These are phyloP conservation scores for Davidsoniella virescens DNA, from an alignment of 2,329 filamentous ascomycete species.

Conservation along the genomic window DNA sequence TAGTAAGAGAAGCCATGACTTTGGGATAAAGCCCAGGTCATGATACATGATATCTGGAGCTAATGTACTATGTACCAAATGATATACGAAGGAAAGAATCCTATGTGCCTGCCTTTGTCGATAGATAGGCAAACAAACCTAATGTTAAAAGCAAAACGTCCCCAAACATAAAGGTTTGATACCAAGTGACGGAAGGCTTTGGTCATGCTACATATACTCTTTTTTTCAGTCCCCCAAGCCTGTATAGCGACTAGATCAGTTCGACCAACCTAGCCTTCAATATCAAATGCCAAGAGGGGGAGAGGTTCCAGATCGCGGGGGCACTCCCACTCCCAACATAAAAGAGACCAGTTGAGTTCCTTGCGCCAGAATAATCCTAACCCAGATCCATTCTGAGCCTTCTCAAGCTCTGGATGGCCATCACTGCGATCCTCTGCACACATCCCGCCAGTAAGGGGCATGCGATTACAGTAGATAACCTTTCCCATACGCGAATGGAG, in stretches of 20 bases:
- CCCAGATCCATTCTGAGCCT: conserved; percentile 37
- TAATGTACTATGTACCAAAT: no score
- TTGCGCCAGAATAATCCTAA: conserved; percentile 54
- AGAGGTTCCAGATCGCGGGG: conserved; percentile 23
- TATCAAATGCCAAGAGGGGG: conserved; percentile 9
- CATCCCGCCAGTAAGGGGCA: conserved; percentile 68
- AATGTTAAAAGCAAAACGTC: background rate
- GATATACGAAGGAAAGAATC: no score
- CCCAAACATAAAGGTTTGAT: no score
- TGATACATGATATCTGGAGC: no score
- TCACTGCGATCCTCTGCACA: conserved; percentile 54
- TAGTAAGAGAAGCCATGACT: no score
- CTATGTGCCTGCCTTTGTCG: no score
- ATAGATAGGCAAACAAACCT: background rate
- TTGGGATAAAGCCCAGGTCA: no score
- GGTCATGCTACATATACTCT: no score
- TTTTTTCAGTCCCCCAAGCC: no score
- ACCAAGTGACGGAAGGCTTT: no score
- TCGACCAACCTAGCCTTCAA: conserved; percentile 12
- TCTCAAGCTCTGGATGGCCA: conserved; percentile 23
- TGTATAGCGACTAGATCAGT: no score
- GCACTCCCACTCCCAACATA: conserved; percentile 62
- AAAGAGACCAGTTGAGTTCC: conserved; percentile 73
- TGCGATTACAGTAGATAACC: conserved; percentile 64
- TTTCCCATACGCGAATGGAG: conserved; percentile 83